Percentiles rank a stretch among this genome's conserved stretches.
Evolutionary conservation across 2,329 filamentous ascomycete genomes (phyloP).

Genomic region (Zalaria obscura): DNA sequence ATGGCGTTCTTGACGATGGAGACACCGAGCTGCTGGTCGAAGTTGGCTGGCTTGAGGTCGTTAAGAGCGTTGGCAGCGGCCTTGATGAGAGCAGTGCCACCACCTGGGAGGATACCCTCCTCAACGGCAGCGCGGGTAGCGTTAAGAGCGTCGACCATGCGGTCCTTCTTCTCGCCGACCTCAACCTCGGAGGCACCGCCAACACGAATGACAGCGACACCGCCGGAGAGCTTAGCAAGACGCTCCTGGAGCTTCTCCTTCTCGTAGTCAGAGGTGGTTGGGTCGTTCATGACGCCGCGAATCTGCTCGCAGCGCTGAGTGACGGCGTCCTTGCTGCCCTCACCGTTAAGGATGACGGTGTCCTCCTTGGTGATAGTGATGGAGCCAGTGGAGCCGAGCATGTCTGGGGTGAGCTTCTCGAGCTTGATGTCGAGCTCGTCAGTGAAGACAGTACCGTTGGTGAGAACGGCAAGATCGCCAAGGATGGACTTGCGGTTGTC

Average conservation of each 20-base stretch:
- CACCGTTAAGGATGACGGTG: conserved; percentile 95
- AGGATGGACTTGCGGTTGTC: conserved; percentile 99
- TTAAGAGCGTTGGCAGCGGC: conserved; percentile 78
- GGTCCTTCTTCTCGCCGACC: conserved; percentile 99
- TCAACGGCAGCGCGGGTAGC: conserved; percentile 96
- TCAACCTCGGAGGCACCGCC: conserved; percentile 95
- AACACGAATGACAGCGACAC: conserved; percentile 98
- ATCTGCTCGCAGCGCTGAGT: conserved; percentile 97
- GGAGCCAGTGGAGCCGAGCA: conserved; percentile 92
- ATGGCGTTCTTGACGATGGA: conserved; percentile 97
- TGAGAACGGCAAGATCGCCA: conserved; percentile 87
- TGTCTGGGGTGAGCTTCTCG: conserved; percentile 89
- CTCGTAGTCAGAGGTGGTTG: conserved; percentile 94
- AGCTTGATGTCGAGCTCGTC: conserved; percentile 99
- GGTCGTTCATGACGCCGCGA: conserved; percentile 87
- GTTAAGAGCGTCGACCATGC: conserved; percentile 95
- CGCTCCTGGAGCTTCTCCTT: conserved; percentile 99
- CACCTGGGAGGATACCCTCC: conserved; percentile 96
- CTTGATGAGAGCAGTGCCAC: conserved; percentile 96
- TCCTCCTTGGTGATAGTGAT: conserved; percentile 99
- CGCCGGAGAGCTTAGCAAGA: conserved; percentile 95
- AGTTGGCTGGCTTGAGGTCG: conserved; percentile 80
- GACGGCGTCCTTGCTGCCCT: conserved; percentile 87
- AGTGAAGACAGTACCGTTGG: conserved; percentile 93
- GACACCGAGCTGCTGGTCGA: conserved; percentile 97